Base-by-base conservation (phyloP, 2,329 filamentous ascomycete species). In the Hawksworthiomyces lignivorus region DNA sequence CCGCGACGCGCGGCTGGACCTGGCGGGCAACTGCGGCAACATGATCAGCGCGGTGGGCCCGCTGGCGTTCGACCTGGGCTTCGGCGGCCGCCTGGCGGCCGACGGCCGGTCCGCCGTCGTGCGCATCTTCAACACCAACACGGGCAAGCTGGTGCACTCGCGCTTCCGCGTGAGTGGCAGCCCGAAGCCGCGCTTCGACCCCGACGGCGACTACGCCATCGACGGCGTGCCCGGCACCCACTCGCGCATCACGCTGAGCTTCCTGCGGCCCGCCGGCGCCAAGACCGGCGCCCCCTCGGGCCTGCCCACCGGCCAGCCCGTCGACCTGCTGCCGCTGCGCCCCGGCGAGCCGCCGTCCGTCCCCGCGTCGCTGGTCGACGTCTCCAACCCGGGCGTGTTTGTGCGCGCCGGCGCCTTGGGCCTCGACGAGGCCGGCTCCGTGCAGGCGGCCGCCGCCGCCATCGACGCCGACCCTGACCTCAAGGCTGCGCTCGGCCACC, bases 21-120 rank as follows among this genome's bases (percentile, higher is more conserved):
- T 76, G 52, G 76, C 78, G 0, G 77, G 81, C 19, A 87, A 86
- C 52, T 87, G 82, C 55, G 83, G 83, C n/a, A 87, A 87, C 56
- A 82, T 87, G 79, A 76, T 69, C 6, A 70, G 73, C 30, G 71
- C 77, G 0, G 71, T 87, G 34, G 84, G 82, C 0, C 82, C 83
- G 0, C 80, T 75, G 53, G 77, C 77, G 3, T 63, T 80, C 11
- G 73, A 82, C 51, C 58, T 68, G 19, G 65, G 71, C 3, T 48
- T 82, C 2, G 60, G 76, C 35, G 40, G 36, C 0, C 36, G 47
- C 0, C 17, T 22, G 2, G 42, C 30, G 4, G 33, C 18, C 12
- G 21, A 46, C 42, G 11, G 62, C 66, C 2, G 26, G 4, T 14
- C 18, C 18, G 45, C 36, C 3, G 72, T 63, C 1, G 71, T 87